Evolutionary conservation across 768 basidiomycete genomes (phyloP), one percentile per base, ranked within the genome.

Genomic region (Cystobasidium onofrii): DNA sequence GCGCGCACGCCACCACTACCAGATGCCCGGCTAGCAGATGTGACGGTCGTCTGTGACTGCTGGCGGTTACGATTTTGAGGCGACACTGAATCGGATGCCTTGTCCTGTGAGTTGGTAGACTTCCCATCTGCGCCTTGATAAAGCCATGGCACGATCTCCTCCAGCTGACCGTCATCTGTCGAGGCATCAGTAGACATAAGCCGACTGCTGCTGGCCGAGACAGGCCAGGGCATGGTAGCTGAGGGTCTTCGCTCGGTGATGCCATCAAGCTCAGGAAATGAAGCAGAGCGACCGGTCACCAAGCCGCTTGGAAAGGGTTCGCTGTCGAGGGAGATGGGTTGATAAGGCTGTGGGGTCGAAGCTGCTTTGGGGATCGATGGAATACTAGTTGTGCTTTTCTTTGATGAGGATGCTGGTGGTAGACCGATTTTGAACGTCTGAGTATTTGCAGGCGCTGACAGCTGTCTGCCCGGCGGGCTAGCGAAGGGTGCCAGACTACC

Each of bases 71-170:
- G 54, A 9, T 57, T 9, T 29, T n/a, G 50, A 2, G 69, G 25
- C 12, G 69, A 60, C 29, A 23, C 34, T 2, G 54, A 57, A 27
- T 6, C 6, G 12, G 15, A 39, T 6, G 15, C 39, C 15, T 50
- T 50, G 46, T 50, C 46, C n/a, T 61, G 57, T 43, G 60, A 39
- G 17, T 2, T 44, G 1, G 61, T 61, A 3, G 60, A 20, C 41
- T 34, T 57, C 12, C 60, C 44, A 25, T 73, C 73, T 25, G 64
- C 39, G 29, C 41, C 44, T 34, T 75, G 65, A 50, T 74, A 75
- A 25, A 75, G 55, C 74, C 74, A 75, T 20, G 74, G 74, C 15
- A 75, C 74, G 29, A 75, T 75, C 27, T 75, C 74, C 61, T 75
- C 74, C 20, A 66, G 55, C 31, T 74, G 66, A 1, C 64, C 74